These are phyloP conservation scores for Ulota crispa DNA, from an alignment of 225 moss, liverwort and hornwort species.

Conservation along the genomic window DNA sequence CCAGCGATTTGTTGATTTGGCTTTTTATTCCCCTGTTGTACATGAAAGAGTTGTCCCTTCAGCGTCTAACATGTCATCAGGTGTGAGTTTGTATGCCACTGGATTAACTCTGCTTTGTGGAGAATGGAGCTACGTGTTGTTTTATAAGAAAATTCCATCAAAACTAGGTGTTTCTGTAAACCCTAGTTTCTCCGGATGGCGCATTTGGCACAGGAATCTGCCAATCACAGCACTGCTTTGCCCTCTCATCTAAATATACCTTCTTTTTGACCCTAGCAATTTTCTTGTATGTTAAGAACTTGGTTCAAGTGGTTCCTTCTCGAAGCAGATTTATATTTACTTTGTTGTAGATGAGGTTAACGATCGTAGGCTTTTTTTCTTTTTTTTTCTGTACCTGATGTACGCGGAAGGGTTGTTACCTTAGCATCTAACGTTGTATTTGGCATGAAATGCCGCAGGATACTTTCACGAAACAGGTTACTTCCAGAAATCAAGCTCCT, in stretches of 20 bases:
- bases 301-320: background rate
- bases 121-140: background rate
- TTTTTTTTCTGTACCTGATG: background rate
- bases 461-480: constrained; percentile 43
- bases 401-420: background rate
- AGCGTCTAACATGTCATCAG: background rate
- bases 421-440: constrained; percentile 3
- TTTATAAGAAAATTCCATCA: background rate
- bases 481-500: constrained; percentile 34
- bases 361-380: background rate
- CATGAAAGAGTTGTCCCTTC: background rate
- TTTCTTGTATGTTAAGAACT: background rate
- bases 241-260: background rate
- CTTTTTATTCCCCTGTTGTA: background rate
- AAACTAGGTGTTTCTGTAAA: background rate
- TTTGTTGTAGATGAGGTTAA: background rate
- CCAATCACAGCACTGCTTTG: background rate
- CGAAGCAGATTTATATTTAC: background rate
- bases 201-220: background rate
- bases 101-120: background rate
- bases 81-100: constrained; percentile 14
- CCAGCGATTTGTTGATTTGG: background rate
- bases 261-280: background rate
- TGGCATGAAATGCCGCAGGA: constrained; percentile 43
- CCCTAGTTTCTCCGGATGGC: constrained; percentile 13